Evolutionary conservation across 805 yeast species (phyloP).

Genomic region (Saccharomycopsis fermentans): DNA sequence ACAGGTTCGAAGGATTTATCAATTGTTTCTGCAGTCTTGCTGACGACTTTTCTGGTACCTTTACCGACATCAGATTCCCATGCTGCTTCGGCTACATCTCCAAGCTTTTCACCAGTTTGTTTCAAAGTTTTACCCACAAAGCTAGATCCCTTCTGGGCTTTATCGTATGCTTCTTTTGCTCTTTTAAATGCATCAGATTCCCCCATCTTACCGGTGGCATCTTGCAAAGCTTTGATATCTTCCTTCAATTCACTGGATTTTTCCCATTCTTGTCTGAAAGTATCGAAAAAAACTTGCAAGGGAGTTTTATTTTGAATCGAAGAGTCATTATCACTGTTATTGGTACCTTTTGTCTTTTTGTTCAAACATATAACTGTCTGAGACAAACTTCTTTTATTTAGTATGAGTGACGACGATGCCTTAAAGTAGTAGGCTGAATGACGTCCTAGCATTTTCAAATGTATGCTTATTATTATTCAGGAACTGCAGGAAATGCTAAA

Average conservation of each 20-base stretch:
- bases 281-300: constrained; percentile 83
- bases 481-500: too few relatives aligned
- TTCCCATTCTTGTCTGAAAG: constrained; percentile 84
- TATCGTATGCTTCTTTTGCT: constrained; percentile 86
- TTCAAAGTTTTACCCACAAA: constrained; percentile 65
- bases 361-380: background rate
- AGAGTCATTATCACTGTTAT: background rate
- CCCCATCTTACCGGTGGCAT: constrained; percentile 88
- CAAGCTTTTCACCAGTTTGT: constrained; percentile 91
- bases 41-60: constrained; percentile 79
- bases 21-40: constrained; percentile 71
- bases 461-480: background rate
- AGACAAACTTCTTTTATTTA: background rate
- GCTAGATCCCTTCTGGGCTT: constrained; percentile 64
- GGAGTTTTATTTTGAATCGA: constrained; percentile 46
- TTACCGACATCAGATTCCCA: constrained; percentile 95
- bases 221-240: constrained; percentile 87
- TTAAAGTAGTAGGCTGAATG: background rate
- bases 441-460: background rate
- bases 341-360: background rate
- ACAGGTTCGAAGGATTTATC: constrained; percentile 87
- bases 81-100: constrained; percentile 78
- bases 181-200: constrained; percentile 88
- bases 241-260: constrained; percentile 84
- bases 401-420: background rate